Conservation (phyloP, 352 stramenopile species). For the Phytophthora ramorum region DNA sequence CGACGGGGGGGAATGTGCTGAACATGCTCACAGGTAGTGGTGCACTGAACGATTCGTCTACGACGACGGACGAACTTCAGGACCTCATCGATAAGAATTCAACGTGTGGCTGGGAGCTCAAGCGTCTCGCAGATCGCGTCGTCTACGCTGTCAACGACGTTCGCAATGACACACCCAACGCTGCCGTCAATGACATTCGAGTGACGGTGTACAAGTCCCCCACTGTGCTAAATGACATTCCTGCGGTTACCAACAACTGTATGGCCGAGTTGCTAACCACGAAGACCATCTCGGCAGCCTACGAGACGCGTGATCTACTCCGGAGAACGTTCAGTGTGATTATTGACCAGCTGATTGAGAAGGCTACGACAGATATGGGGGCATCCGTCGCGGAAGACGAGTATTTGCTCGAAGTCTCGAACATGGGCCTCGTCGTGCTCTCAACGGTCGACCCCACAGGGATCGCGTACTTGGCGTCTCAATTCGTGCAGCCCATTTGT, state of each 20-base stretch:
- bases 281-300: background rate
- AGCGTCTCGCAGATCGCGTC: conserved; percentile 4
- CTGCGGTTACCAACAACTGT: conserved; percentile 3
- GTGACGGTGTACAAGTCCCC: background rate
- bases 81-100: conserved; percentile 3
- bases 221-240: background rate
- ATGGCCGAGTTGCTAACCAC: background rate
- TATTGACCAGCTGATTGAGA: background rate
- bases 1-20: background rate
- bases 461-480: conserved; percentile 5
- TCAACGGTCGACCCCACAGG: background rate
- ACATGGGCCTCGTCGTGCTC: background rate
- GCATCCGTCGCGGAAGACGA: background rate
- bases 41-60: background rate
- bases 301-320: background rate
- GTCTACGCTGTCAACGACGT: background rate
- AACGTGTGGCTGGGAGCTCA: background rate
- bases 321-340: conserved; percentile 5
- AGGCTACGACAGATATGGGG: background rate
- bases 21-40: background rate
- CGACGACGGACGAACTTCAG: background rate
- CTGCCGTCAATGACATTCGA: background rate
- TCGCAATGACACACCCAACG: background rate
- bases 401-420: background rate
- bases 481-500: conserved; percentile 8